Base-by-base conservation (phyloP, 345 rosid species). In the Brassica carinata region DNA sequence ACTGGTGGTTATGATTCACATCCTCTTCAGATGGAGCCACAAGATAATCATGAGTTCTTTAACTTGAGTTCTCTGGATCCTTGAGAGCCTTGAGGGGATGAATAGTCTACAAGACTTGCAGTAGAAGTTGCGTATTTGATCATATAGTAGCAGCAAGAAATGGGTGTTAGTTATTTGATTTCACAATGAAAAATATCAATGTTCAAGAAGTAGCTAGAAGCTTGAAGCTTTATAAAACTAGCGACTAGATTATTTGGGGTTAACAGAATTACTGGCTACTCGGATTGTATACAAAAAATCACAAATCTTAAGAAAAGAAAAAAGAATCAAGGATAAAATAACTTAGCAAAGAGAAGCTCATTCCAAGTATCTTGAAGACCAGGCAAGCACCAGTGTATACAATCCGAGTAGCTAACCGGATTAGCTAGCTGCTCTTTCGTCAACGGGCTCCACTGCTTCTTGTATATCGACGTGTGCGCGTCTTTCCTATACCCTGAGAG, bases 331-430 rank as follows among this genome's bases (percentile, higher is more conserved):
- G 94, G 92, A 82, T 89, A 92, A 73, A 94, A 92, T 9, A 92
- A 80, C 82, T 90, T 91, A 11, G 97, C 77, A 78, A 85, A 92
- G 53, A 92, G 82, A 68, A 94, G 95, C 71, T 92, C 98, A 67
- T 94, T 94, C 98, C 98, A 94, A 38, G 91, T 87, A 85, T 94
- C 98, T 72, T 90, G 98, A 34, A 92, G 86, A 15, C 98, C 98
- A 18, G 98, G 98, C 74, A 94, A 84, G 23, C 98, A 91, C 95
- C 95, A 94, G 69, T 92, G 98, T 48, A 88, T 89, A 72, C 98
- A 94, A 65, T 94, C 98, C 0, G 97, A 90, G 75, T 94, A 94
- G 82, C 91, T 90, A 5, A 40, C 73, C 0, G 97, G 97, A 69
- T 92, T 91, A 0, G 95, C 97, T n/a, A 85, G 75, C 75, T 92